Base-by-base conservation (phyloP, 257 asterid species). In the Schizonepeta tenuifolia region DNA sequence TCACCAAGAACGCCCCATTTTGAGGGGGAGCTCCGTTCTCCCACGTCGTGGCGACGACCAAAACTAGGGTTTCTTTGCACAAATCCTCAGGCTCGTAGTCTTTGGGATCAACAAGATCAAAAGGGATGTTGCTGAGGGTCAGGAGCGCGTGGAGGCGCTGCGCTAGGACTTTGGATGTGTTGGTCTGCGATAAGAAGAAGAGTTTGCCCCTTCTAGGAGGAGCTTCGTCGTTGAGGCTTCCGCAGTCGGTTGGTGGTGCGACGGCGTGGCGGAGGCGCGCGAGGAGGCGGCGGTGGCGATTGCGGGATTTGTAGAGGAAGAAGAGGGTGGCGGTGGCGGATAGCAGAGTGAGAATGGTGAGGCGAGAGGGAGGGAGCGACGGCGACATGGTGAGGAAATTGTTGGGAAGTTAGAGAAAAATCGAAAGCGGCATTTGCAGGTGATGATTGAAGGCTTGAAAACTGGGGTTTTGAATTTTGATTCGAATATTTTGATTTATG, bases 11-110 rank as follows among this genome's bases (percentile, higher is more conserved):
- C 9, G 84, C 80, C 38, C 96, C 99, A 41, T 89, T 87, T 38
- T 47, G 22, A 55, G 98, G 96, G 1, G 99, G 70, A 44, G 58
- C 90, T 9, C 99, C 99, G 10, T 88, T 81, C 54, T 91, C 99
- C 98, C 99, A 94, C 9, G 99, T 94, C 22, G 99, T 91, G 54
- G 97, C 93, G 20, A 94, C 80, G 22, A 91, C 68, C 67, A 94
- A 53, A 50, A 89, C 87, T 2, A 85, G 73, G 6, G 74, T 65
- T 75, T 94, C 99, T 44, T 86, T 89, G 26, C 83, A 81, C 5
- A 94, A 81, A 75, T 94, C 99, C 78, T 94, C 99, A 0, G 99
- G 99, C 79, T 94, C 98, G 38, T 88, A 94, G 73, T 88, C 95
- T 68, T 80, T 79, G 2, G 99, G 91, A 76, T 94, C 96, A 18